Percentiles rank a stretch among this genome's conserved stretches.
Conservation (phyloP, 306 rosid species). For the Cicer cuneatum region DNA sequence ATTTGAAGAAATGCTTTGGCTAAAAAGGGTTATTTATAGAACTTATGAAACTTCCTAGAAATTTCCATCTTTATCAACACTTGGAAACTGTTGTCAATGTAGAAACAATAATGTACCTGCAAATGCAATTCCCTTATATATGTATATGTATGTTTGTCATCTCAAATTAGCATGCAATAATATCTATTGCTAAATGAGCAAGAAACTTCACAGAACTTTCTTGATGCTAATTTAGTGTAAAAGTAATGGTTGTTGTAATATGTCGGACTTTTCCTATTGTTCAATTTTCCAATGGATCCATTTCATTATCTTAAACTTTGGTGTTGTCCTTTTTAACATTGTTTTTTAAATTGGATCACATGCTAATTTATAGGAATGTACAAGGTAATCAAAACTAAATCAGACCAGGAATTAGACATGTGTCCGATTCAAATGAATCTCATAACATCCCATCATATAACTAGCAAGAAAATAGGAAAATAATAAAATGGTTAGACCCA, state of each 20-base stretch:
- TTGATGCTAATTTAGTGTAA: constrained; percentile 11
- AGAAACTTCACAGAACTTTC: constrained; percentile 54
- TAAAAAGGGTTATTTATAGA: constrained; percentile 44
- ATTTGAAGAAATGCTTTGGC: constrained; percentile 40
- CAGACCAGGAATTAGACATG: no score
- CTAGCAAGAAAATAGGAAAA: no score
- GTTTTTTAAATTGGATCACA: no score
- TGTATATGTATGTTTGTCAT: neutral
- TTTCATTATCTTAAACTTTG: no score
- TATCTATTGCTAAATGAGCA: neutral
- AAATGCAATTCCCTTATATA: neutral
- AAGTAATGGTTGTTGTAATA: neutral
- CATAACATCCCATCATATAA: no score
- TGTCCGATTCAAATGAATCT: no score
- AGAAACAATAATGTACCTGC: constrained; percentile 40
- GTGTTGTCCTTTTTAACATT: no score
- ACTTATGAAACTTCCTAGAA: constrained; percentile 47
- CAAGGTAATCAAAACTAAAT: no score
- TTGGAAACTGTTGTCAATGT: constrained; percentile 23
- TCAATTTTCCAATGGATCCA: neutral
- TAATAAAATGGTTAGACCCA: no score
- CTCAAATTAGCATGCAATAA: constrained; percentile 5
- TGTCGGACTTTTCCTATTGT: neutral
- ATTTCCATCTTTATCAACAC: constrained; percentile 44
- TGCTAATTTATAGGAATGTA: no score